Evolutionary conservation across 192 early-diverging fungal species (phyloP), one percentile per base, ranked within the genome.

Genomic region (Funneliformis mosseae): DNA sequence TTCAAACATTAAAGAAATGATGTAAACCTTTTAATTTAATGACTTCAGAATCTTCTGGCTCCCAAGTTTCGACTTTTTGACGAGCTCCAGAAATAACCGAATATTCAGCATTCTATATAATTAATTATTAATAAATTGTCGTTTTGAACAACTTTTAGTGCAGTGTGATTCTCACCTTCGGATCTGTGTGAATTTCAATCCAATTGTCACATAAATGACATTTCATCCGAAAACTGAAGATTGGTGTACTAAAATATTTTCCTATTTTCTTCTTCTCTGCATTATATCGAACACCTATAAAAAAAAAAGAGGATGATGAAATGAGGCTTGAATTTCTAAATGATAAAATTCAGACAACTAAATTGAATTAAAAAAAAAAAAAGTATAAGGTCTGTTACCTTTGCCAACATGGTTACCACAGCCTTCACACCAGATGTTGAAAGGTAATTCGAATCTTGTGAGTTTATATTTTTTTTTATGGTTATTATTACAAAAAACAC

Each of bases 151-250:
- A 21, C n/a, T 8, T 64, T 23, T 2, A 67, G 50, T 66, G n/a
- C 14, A n/a, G 9, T 33, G 23, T 9, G 12, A 8, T 27, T 69
- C 48, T 41, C 87, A 94, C 92, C 87, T 96, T 96, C 23, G 97
- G 96, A 81, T 98, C 94, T 2, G 97, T 98, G n/a, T 92, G 94
- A 27, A 98, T 96, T 81, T 96, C 95, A 46, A 98, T 92, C 92
- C 92, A 95, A 72, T 90, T 88, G 72, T 83, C 80, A 80, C 97
- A 98, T 42, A 96, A 84, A 79, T 95, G 95, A 82, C 97, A 98
- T 83, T 97, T 97, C 94, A 98, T 97, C 6, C 95, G 90, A 85
- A 98, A 98, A 64, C 90, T 91, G 83, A 87, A 93, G 42, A 97
- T 97, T 3, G 96, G 90, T 16, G 95, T 97, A 25, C 91, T 89